Conservation (phyloP, 2,329 filamentous ascomycete genomes). For the Apiospora hydei region DNA sequence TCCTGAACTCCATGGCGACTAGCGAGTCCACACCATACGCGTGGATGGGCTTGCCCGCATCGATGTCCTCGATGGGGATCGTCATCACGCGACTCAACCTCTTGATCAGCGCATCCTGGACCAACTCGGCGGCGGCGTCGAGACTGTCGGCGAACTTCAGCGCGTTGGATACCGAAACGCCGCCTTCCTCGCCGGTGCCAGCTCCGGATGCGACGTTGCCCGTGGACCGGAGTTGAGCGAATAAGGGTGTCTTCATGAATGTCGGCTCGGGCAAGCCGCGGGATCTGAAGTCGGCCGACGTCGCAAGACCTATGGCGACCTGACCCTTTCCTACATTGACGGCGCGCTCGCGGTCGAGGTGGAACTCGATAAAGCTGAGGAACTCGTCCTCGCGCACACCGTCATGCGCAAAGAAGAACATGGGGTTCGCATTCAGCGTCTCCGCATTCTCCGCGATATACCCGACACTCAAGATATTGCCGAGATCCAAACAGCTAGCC, state of each 20-base stretch:
- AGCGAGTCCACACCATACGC: conserved; percentile 50
- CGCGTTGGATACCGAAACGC: conserved; percentile 19
- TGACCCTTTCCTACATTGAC: neutral
- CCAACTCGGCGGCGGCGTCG: conserved; percentile 26
- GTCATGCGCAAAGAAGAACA: conserved; percentile 28
- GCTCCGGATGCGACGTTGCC: neutral
- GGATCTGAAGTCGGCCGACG: conserved; percentile 20
- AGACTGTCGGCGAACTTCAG: conserved; percentile 23
- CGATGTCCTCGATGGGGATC: conserved; percentile 41
- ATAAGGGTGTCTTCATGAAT: conserved; percentile 22
- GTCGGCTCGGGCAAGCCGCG: conserved; percentile 14
- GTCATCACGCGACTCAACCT: conserved; percentile 45
- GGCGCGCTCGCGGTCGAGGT: conserved; percentile 11
- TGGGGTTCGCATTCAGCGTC: conserved; percentile 31
- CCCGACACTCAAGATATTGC: conserved; percentile 35
- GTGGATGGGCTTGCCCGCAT: conserved; percentile 38
- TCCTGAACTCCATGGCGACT: conserved; percentile 52
- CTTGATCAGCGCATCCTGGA: conserved; percentile 35
- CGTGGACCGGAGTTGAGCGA: conserved; percentile 7
- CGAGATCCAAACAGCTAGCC: conserved; percentile 34
- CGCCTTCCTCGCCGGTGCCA: neutral
- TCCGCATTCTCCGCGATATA: conserved; percentile 33
- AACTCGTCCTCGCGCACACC: conserved; percentile 37
- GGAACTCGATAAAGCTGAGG: conserved; percentile 22
- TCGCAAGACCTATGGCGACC: conserved; percentile 11